Percentiles rank a stretch among this genome's conserved stretches.
Evolutionary conservation across 2,329 filamentous ascomycete genomes (phyloP).

Genomic region (Pseudogymnoascus sp.): DNA sequence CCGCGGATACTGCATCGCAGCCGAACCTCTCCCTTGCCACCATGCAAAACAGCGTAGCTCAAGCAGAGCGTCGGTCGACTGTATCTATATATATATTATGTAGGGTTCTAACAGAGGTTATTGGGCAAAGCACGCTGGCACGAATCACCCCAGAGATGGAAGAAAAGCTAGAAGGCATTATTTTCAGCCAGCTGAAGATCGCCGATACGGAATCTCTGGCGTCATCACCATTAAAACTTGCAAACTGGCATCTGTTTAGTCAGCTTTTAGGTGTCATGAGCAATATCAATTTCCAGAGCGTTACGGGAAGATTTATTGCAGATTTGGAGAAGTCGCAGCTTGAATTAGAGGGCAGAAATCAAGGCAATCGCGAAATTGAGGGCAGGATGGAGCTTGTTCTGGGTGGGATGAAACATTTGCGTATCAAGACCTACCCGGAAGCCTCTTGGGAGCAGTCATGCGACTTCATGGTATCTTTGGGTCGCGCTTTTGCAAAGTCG

Average conservation of each 20-base stretch:
- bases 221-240: slow-evolving; percentile 72
- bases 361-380: slow-evolving; percentile 61
- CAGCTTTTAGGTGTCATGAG: slow-evolving; percentile 95
- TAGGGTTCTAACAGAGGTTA: slow-evolving; percentile 86
- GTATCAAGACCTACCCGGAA: slow-evolving; percentile 64
- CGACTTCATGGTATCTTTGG: slow-evolving; percentile 76
- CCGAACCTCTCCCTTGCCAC: slow-evolving; percentile 23
- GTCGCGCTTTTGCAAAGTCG: slow-evolving; percentile 71
- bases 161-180: slow-evolving; percentile 87
- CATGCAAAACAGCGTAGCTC: slow-evolving; percentile 62
- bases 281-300: slow-evolving; percentile 77
- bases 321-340: slow-evolving; percentile 74
- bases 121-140: slow-evolving; percentile 75
- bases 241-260: slow-evolving; percentile 93
- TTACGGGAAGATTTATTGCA: slow-evolving; percentile 70
- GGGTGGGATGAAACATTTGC: slow-evolving; percentile 83
- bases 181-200: slow-evolving; percentile 89
- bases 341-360: slow-evolving; percentile 64
- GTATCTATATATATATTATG: slow-evolving; percentile 96
- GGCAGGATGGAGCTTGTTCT: slow-evolving; percentile 80
- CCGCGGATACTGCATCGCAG: slow-evolving; percentile 11
- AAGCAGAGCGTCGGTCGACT: slow-evolving; percentile 82
- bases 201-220: slow-evolving; percentile 75
- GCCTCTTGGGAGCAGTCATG: slow-evolving; percentile 79
- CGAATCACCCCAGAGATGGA: slow-evolving; percentile 87